These are phyloP conservation scores for Termitomyces bulborhizus DNA, from an alignment of 768 basidiomycete species.

Conservation along the genomic window DNA sequence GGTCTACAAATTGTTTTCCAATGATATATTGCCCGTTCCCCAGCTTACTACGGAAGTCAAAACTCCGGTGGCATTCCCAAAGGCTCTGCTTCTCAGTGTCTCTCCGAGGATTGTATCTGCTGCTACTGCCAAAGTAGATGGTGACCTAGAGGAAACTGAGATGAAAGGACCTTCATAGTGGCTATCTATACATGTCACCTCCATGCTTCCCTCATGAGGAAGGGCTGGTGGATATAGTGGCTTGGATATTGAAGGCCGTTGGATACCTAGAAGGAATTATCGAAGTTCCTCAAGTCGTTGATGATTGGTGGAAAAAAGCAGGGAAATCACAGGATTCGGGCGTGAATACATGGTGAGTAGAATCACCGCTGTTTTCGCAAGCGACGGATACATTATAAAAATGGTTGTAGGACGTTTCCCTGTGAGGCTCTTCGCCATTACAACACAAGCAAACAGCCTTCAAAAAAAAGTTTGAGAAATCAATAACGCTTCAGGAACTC, in stretches of 20 bases:
- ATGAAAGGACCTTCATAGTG: background rate
- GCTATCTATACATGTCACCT: background rate
- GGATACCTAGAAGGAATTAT: background rate
- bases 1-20: background rate
- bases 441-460: background rate
- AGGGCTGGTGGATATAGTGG: background rate
- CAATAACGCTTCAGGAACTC: no score
- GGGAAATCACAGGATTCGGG: background rate
- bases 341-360: background rate
- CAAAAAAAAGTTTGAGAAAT: no score
- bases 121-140: background rate
- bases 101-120: background rate
- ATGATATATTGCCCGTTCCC: background rate
- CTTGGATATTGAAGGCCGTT: background rate
- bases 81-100: background rate
- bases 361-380: background rate
- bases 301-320: background rate
- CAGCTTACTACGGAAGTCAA: no score
- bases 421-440: background rate
- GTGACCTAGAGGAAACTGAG: background rate
- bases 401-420: background rate
- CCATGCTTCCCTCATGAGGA: background rate
- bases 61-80: background rate
- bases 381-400: background rate
- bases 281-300: background rate